A percentile compares a stretch with the other conserved stretches of the same genome.
phyloP scores from a whole-genome alignment of 164 flowering plant species.

The Vitis labrusca region DNA sequence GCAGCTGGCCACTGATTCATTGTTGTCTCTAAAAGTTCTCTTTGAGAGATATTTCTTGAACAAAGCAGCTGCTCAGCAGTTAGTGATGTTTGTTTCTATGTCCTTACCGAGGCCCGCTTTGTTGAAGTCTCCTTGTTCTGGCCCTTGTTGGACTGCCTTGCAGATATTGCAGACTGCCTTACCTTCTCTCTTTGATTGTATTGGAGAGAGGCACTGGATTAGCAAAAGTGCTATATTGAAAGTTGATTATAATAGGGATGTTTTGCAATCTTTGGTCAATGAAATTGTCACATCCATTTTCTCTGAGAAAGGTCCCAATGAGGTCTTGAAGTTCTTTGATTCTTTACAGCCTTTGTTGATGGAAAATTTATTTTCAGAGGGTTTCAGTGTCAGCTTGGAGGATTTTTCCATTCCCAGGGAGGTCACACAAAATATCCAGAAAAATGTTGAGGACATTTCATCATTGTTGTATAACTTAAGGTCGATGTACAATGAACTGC shows the following conservation, averaged over 20 bases:
- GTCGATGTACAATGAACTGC: constrained; percentile 47
- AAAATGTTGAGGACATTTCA: constrained; percentile 33
- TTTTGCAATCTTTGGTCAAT: constrained; percentile 38
- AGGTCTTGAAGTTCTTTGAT: constrained; percentile 61
- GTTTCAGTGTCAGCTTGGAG: constrained; percentile 67
- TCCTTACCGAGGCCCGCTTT: constrained; percentile 59
- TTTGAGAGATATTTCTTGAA: constrained; percentile 43
- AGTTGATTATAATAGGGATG: constrained; percentile 47
- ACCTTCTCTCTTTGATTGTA: constrained; percentile 55
- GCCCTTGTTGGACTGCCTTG: constrained; percentile 64
- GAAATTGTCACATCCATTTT: constrained; percentile 59
- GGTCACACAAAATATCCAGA: constrained; percentile 21
- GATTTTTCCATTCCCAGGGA: constrained; percentile 52
- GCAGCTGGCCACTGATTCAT: constrained; percentile 75
- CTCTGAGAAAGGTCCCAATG: constrained; percentile 64
- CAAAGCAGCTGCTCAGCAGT: constrained; percentile 54
- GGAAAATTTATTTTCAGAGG: constrained; percentile 66
- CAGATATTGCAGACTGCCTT: constrained; percentile 67
- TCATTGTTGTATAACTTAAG: constrained; percentile 50
- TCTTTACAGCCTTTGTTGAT: constrained; percentile 78
- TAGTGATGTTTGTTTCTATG: constrained; percentile 59
- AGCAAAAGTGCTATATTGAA: constrained; percentile 47
- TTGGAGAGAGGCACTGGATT: constrained; percentile 51
- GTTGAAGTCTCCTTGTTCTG: constrained; percentile 28
- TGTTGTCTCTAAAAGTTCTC: constrained; percentile 65